phyloP scores from a whole-genome alignment of 208 protist species.

The Histomonas meleagridis region DNA sequence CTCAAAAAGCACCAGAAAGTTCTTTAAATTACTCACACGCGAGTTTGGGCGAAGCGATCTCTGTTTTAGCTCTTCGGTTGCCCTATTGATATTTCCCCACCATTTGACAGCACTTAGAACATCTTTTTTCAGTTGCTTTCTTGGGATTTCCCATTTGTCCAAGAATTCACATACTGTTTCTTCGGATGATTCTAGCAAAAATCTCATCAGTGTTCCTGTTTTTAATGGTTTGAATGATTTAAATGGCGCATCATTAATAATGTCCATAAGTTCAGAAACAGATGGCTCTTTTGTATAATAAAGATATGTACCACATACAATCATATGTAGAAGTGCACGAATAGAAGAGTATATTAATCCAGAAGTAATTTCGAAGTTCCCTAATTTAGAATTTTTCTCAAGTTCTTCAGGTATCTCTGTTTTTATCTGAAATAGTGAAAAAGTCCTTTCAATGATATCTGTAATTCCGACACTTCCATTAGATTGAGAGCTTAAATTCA shows the following conservation, averaged over 20 bases:
- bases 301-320: neutral
- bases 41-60: constrained; percentile 18
- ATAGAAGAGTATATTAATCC: too few relatives aligned
- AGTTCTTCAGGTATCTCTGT: neutral
- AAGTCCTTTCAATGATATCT: constrained; percentile 3
- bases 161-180: neutral
- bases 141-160: neutral
- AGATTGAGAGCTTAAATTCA: neutral
- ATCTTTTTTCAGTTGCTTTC: neutral
- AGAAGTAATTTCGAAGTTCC: too few relatives aligned
- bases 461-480: neutral
- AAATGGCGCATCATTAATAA: neutral
- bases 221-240: too few relatives aligned
- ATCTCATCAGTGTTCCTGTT: constrained; percentile 15
- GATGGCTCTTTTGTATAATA: neutral
- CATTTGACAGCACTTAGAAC: neutral
- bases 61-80: neutral
- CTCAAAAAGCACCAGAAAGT: constrained; percentile 26
- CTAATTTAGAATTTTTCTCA: too few relatives aligned
- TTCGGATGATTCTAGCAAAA: neutral
- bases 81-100: neutral
- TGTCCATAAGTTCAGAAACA: neutral
- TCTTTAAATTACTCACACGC: neutral
- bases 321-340: too few relatives aligned
- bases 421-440: neutral